These are phyloP conservation scores for Penicillium macrosclerotiorum DNA, from an alignment of 495 filamentous ascomycete genomes.

Conservation along the genomic window DNA sequence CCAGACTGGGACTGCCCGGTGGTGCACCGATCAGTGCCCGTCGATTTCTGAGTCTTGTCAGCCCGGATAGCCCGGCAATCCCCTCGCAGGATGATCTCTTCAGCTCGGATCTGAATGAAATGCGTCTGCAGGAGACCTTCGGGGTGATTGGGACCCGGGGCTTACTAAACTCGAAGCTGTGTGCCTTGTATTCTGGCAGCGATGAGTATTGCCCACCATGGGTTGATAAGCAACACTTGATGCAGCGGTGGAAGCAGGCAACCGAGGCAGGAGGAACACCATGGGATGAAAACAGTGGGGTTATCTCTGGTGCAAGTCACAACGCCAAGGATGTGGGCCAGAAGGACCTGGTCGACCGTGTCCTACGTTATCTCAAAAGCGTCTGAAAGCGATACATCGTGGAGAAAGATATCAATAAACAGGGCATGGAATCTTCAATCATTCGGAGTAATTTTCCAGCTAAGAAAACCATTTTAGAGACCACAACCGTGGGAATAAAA, in stretches of 20 bases:
- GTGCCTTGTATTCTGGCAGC: slow-evolving; percentile 61
- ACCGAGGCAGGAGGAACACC: slow-evolving; percentile 39
- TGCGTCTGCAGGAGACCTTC: slow-evolving; percentile 60
- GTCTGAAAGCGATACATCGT: slow-evolving; percentile 36
- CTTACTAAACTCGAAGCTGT: slow-evolving; percentile 49
- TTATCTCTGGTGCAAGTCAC: slow-evolving; percentile 62
- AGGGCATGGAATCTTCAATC: too few species aligned
- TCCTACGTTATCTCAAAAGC: slow-evolving; percentile 54
- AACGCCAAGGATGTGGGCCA: slow-evolving; percentile 52
- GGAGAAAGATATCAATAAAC: too few species aligned
- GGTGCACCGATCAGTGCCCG: slow-evolving; percentile 53
- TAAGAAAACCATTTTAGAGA: slow-evolving; percentile 15
- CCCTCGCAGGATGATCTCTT: slow-evolving; percentile 86
- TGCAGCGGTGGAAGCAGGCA: slow-evolving; percentile 69
- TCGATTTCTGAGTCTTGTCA: slow-evolving; percentile 66
- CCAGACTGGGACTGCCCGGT: slow-evolving; percentile 43
- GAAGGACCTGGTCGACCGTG: slow-evolving; percentile 51
- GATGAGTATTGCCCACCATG: slow-evolving; percentile 68
- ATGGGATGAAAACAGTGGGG: slow-evolving; percentile 53
- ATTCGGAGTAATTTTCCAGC: too few species aligned
- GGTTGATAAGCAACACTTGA: slow-evolving; percentile 62
- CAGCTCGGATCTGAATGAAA: slow-evolving; percentile 69
- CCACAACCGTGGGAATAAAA: slow-evolving; percentile 11
- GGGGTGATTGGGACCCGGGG: slow-evolving; percentile 54
- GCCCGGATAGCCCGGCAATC: slow-evolving; percentile 48